Evolutionary conservation across 176 grass and related monocot genomes (phyloP).

Genomic region (Stipa capillata): DNA sequence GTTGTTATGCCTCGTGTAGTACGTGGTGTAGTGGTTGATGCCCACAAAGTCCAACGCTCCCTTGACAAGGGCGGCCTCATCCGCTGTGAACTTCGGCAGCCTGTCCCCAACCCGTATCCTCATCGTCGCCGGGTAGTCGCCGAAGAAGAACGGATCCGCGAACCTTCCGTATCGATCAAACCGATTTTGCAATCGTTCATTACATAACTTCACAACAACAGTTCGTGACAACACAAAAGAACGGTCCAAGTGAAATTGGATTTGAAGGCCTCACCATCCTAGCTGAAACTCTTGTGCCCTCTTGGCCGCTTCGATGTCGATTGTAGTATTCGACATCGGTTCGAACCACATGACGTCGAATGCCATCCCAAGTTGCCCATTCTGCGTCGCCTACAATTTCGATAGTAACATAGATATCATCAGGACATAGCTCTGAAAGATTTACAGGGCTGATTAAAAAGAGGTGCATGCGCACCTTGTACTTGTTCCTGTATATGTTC

Average conservation of each 20-base stretch:
- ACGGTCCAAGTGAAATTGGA: background rate
- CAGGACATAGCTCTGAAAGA: background rate
- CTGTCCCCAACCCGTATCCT: conserved; percentile 48
- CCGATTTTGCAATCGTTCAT: background rate
- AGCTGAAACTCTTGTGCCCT: conserved; percentile 91
- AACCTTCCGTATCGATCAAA: conserved; percentile 47
- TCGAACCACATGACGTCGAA: conserved; percentile 97
- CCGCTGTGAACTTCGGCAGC: conserved; percentile 58
- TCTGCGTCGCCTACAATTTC: conserved; percentile 50
- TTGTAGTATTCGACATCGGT: conserved; percentile 37
- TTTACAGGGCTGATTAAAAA: too few species aligned
- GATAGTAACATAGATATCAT: background rate
- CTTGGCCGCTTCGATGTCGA: conserved; percentile 62
- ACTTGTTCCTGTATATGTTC: conserved; percentile 48
- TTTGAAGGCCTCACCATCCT: conserved; percentile 48
- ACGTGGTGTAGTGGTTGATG: conserved; percentile 98
- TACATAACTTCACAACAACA: background rate
- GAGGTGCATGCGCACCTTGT: conserved; percentile 41
- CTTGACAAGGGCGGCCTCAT: conserved; percentile 66
- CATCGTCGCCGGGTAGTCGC: conserved; percentile 84
- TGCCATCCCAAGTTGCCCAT: conserved; percentile 60
- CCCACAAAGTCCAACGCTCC: conserved; percentile 88
- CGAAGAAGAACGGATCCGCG: conserved; percentile 90
- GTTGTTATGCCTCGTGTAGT: conserved; percentile 54
- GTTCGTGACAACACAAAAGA: background rate